Evolutionary conservation across 1,284 basidiomycete genomes (phyloP), one percentile per base, ranked within the genome.

Genomic region (Cryptococcus sp.): DNA sequence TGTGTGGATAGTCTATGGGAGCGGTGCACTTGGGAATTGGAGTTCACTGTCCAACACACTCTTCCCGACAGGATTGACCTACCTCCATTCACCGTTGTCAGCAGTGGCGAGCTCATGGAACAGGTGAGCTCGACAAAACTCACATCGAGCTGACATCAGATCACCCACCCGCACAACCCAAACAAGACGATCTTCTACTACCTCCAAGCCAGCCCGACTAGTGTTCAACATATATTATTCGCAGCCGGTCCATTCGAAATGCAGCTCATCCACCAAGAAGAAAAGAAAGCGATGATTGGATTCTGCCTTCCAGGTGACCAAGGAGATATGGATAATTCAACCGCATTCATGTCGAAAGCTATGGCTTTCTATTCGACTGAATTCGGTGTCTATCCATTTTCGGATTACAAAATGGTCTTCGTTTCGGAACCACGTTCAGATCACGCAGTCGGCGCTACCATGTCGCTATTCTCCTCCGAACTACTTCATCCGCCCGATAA

Each of bases 1-100:
- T 99, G 96, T 64, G 77, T 98, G 13, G 96, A 99, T 73, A 90
- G 85, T 67, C 75, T 94, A 13, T 97, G 91, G 89, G 94, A 97
- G 74, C 85, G 91, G 65, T 97, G 90, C 66, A 96, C 94, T 2
- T 99, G 96, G 96, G 96, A 98, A 69, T 86, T 98, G 49, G 91
- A 98, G 71, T 89, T 97, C 69, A 84, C 98, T 50, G 93, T 97
- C 19, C 93, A 93, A 41, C 83, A 87, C 54, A 86, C 84, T 61
- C 78, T 94, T 10, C 87, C 70, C 18, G 79, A 81, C 44, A 62
- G 64, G 3, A 65, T 69, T 19, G 76, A 78, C n/a, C 81, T 83
- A 22, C 81, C 78, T 63, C 88, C 89, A 1, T 87, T 91, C 3
- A 79, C 91, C 31, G 94, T 96, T 0, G 82, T 94, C 24, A 92